Base-by-base conservation (phyloP, 2,329 filamentous ascomycete species). In the Epichloe typhina region DNA sequence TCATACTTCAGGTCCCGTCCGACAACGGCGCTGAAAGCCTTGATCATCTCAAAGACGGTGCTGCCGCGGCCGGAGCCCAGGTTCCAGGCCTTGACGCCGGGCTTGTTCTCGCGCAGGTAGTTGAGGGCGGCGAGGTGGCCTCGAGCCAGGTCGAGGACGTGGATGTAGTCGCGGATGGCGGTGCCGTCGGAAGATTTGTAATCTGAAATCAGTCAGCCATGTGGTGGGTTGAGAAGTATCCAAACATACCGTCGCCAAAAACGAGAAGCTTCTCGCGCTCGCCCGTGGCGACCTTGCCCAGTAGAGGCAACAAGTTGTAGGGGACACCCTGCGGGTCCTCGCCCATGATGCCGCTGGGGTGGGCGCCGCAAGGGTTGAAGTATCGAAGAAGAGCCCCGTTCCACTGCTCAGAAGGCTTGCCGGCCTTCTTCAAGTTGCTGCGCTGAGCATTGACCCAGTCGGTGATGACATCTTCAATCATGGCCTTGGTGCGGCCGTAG, bases 1-100 rank as follows among this genome's bases (percentile, higher is more conserved):
- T 96, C 77, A 72, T 97, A 97, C 38, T 85, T 79, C 26, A 98
- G 77, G 52, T 93, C 82, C 47, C 82, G 84, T 55, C 93, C 93
- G 21, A 96, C 90, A 17, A 88, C 88, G 47, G 79, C 71, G 70
- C 83, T 86, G 73, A 98, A 98, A 50, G 93, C 90, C 59, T 91
- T 88, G 78, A 98, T 83, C 74, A 98, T 98, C 67, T 98, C 90
- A 64, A 90, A 93, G 52, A 98, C 93, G 21, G 93, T 98, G 69
- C 86, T 94, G 59, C 93, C 93, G 60, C 85, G 88, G 54, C 93
- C 93, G 0, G 90, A 95, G 52, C 94, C 94, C 58, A 98, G 69
- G 71, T 98, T 98, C 91, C 91, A 98, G 51, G 89, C 90, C 66
- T 88, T 86, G 58, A 96, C 86, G 51, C 93, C 93, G 17, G 93